Percentiles rank a stretch among this genome's conserved stretches.
Conservation (phyloP, 2,329 filamentous ascomycete genomes). For the Alternaria triticina region DNA sequence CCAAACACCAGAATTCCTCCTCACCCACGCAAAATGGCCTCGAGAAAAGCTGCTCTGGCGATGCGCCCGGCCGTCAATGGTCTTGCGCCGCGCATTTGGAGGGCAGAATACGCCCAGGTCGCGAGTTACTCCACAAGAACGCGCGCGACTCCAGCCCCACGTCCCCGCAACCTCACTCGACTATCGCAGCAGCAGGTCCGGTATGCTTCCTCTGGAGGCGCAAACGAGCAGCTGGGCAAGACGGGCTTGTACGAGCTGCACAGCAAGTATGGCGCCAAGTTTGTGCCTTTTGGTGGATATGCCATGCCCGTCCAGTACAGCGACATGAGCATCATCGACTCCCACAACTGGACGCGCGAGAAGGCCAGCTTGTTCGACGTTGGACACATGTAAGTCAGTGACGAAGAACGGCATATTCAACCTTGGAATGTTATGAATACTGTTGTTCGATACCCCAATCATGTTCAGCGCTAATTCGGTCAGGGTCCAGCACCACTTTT, state of each 20-base stretch:
- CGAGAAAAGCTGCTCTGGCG: constrained; percentile 31
- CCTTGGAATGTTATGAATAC: not conserved
- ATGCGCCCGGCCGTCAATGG: constrained; percentile 37
- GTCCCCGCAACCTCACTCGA: constrained; percentile 34
- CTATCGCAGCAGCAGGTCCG: constrained; percentile 27
- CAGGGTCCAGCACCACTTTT: constrained; percentile 81
- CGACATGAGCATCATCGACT: constrained; percentile 77
- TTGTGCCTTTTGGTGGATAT: constrained; percentile 95
- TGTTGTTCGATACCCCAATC: not conserved
- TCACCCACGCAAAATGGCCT: constrained; percentile 35
- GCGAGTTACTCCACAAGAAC: constrained; percentile 19
- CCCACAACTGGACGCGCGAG: constrained; percentile 86
- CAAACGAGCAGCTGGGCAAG: constrained; percentile 52
- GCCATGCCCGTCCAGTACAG: constrained; percentile 92
- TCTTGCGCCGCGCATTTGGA: constrained; percentile 19
- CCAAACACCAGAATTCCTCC: constrained; percentile 5
- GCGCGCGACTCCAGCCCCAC: constrained; percentile 24
- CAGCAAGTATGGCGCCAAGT: constrained; percentile 80
- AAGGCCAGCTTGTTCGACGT: constrained; percentile 95
- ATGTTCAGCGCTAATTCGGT: not conserved
- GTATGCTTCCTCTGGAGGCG: constrained; percentile 37
- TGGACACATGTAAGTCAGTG: constrained; percentile 78
- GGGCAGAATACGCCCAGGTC: constrained; percentile 17
- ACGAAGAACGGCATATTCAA: not conserved
- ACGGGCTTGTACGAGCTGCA: constrained; percentile 83